Conservation (phyloP, 2,329 filamentous ascomycete species). For the Claviceps pazoutovae region DNA sequence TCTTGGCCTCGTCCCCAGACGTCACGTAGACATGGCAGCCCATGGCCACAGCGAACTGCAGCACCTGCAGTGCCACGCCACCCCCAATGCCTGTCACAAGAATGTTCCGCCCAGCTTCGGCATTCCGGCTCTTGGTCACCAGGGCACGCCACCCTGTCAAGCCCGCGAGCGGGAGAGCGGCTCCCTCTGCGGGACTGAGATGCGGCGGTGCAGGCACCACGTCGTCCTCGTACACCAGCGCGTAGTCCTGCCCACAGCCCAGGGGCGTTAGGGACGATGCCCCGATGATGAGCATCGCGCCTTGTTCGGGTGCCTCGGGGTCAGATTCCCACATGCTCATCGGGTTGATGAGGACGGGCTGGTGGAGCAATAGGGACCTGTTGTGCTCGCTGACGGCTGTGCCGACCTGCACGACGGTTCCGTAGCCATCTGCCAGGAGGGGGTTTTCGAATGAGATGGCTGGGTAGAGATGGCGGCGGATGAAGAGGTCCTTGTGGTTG, state of each 20-base stretch:
- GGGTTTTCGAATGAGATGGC: slow-evolving; percentile 66
- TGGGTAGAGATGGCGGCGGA: slow-evolving; percentile 84
- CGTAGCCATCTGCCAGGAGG: slow-evolving; percentile 71
- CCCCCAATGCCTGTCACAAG: slow-evolving; percentile 86
- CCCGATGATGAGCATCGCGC: slow-evolving; percentile 48
- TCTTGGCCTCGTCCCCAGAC: slow-evolving; percentile 60
- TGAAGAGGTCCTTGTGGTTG: slow-evolving; percentile 92
- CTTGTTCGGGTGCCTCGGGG: slow-evolving; percentile 59
- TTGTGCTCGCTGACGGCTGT: slow-evolving; percentile 20
- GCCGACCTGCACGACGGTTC: slow-evolving; percentile 54
- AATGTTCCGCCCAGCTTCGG: slow-evolving; percentile 54
- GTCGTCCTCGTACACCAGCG: slow-evolving; percentile 55
- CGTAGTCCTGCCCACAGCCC: slow-evolving; percentile 63
- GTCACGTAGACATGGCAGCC: slow-evolving; percentile 74
- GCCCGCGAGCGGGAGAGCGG: slow-evolving; percentile 72
- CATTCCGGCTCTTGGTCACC: slow-evolving; percentile 56
- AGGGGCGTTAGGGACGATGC: slow-evolving; percentile 45
- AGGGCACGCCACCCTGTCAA: slow-evolving; percentile 81
- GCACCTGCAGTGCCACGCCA: slow-evolving; percentile 70
- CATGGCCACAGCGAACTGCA: slow-evolving; percentile 64
- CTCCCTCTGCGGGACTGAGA: slow-evolving; percentile 58
- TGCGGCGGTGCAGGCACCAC: slow-evolving; percentile 60
- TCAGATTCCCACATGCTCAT: slow-evolving; percentile 62
- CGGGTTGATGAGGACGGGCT: slow-evolving; percentile 67
- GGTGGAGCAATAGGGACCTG: slow-evolving; percentile 37